These are phyloP conservation scores for Acacia melanoxylon DNA, from an alignment of 306 rosid genomes.

Conservation along the genomic window DNA sequence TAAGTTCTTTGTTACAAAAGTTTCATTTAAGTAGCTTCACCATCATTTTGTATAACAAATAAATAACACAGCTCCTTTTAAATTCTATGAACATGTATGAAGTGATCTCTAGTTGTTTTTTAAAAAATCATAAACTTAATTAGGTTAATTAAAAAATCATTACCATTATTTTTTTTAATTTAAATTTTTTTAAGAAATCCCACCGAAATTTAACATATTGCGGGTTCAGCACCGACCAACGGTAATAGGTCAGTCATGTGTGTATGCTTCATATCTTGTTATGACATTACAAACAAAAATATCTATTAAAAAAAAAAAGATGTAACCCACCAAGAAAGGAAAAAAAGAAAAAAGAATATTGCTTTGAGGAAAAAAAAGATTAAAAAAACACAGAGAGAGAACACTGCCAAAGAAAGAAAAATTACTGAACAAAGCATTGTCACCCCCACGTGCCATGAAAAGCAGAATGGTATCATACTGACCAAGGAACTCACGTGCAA, in stretches of 20 bases:
- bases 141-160: not conserved
- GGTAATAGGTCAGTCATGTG: conserved; percentile 31
- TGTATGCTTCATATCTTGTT: not conserved
- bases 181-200: not conserved
- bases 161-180: not conserved
- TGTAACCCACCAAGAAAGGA: not conserved
- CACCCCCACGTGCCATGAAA: conserved; percentile 59
- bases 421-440: conserved; percentile 5
- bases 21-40: not conserved
- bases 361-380: not conserved
- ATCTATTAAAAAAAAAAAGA: not conserved
- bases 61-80: not conserved
- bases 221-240: conserved; percentile 46
- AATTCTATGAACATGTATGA: not conserved
- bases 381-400: not conserved
- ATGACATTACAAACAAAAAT: not conserved
- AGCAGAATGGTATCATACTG: conserved; percentile 51
- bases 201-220: not conserved
- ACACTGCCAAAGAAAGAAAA: conserved; percentile 16
- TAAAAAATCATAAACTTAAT: not conserved
- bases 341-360: not conserved
- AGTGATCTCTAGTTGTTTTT: not conserved
- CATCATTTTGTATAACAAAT: not conserved
- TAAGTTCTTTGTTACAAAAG: not conserved
- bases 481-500: conserved; percentile 79